Base-by-base conservation (phyloP, 495 filamentous ascomycete genomes). In the Umbilicaria muhlenbergii region DNA sequence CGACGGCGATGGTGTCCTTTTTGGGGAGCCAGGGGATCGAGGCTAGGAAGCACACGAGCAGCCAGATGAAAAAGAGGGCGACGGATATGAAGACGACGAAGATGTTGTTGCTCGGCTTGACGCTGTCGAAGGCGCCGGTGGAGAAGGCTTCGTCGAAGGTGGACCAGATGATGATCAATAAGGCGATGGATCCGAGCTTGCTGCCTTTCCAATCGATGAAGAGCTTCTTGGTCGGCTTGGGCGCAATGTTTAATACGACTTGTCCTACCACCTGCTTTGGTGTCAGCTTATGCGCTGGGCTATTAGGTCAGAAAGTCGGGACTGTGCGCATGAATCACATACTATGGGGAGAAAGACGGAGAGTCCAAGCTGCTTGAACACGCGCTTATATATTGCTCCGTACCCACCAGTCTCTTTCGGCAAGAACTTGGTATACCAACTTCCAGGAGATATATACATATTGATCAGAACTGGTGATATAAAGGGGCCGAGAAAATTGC, bases 71-170 rank as follows among this genome's bases (percentile, higher is more conserved):
- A 40, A 58, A 62, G 10, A 60, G 48, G 10, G 45, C 55, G 21
- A 62, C 49, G n/a, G 44, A 51, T 12, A 61, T 56, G 43, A 63
- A 62, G 24, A 61, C 50, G 36, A 62, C 48, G 44, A 62, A 63
- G 17, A 61, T 36, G 21, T 57, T 57, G 43, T 63, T 63, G 33
- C 44, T 49, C 0, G 40, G 14, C 17, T 50, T 50, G 21, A 60
- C 46, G 24, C 24, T 43, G 5, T 38, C 38, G 38, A 65, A 65
- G 2, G 60, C 58, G 4, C 49, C 46, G 0, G 53, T 51, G 15
- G 34, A 45, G 43, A 65, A 65, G 17, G 62, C 62, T 43, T 52
- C 45, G 45, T 65, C 62, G 47, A 59, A 65, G 11, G 60, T 59
- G 28, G 53, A 44, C 60, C 62, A 63, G 35, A 65, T 51, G 32